Base-by-base conservation (phyloP, 257 asterid species). In the Solanum sitiens region DNA sequence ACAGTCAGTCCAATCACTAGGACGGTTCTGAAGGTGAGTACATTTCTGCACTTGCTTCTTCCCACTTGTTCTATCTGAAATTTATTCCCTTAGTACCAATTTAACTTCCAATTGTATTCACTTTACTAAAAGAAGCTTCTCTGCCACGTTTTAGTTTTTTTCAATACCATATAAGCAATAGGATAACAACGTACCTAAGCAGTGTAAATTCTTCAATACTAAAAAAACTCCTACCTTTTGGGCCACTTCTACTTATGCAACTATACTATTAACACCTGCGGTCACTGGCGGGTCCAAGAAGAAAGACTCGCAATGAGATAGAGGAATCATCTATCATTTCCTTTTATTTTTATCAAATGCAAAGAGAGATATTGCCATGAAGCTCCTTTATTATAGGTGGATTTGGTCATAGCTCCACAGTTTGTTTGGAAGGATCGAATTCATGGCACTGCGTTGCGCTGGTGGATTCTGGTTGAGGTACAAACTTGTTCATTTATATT, bases 381-480 rank as follows among this genome's bases (percentile, higher is more conserved):
- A 68, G 84, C 79, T 86, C 85, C 59, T 86, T 86, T 88, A 72
- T 76, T 89, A 65, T 65, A 97, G 99, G 95, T 97, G 92, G 98
- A 95, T 93, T 91, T 95, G 95, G 90, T 94, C 83, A 92, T 95
- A 88, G 90, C 93, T 86, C 98, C 98, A 40, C 95, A 93, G 87
- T 97, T 97, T 86, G 90, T 89, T 79, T 97, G 99, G 99, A 97
- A 97, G 91, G 99, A 97, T 90, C 96, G 99, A 87, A 95, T 93
- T 90, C 99, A 97, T 91, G 98, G 98, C 70, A 92, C 98, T 90
- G 97, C 95, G 4, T 95, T 90, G 91, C 95, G 98, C 90, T 97
- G 99, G 99, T 95, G 97, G 98, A 95, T 97, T 87, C 89, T 94
- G 88, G 99, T 97, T 89, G 99, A 97, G 99, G 99, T 97, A 74